These are phyloP conservation scores for Trichophyton mentagrophytes DNA, from an alignment of 2,329 filamentous ascomycete species.

Conservation along the genomic window DNA sequence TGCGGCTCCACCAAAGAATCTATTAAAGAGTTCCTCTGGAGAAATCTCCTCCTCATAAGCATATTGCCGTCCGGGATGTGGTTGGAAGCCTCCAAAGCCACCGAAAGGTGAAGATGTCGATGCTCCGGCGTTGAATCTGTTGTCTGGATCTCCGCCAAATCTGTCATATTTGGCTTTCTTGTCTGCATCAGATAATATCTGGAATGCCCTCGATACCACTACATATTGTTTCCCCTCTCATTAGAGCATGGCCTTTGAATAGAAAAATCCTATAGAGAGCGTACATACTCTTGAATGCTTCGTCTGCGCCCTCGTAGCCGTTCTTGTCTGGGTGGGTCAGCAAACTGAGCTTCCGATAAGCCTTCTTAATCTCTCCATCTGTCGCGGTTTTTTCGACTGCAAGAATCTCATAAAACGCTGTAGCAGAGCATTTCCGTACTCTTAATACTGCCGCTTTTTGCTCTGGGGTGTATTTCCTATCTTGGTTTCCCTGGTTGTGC, in stretches of 20 bases:
- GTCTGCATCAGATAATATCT: conserved; percentile 81
- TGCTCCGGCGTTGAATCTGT: conserved; percentile 51
- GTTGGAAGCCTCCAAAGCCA: conserved; percentile 36
- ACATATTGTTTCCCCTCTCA: neutral
- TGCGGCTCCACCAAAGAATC: conserved; percentile 75
- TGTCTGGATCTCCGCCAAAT: conserved; percentile 86
- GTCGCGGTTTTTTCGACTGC: conserved; percentile 54
- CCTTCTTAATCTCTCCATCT: conserved; percentile 89
- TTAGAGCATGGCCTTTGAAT: neutral
- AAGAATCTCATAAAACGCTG: conserved; percentile 92
- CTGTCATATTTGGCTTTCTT: conserved; percentile 82
- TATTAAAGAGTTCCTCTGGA: conserved; percentile 90
- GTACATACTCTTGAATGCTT: conserved; percentile 78
- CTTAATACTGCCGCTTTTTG: conserved; percentile 86
- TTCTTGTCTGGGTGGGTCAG: conserved; percentile 99
- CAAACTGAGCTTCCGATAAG: conserved; percentile 85
- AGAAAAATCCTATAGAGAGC: neutral
- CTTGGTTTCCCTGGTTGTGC: conserved; percentile 40
- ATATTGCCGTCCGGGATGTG: conserved; percentile 38
- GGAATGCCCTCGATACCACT: conserved; percentile 87
- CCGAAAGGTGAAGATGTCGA: conserved; percentile 32
- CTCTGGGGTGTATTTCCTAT: conserved; percentile 62
- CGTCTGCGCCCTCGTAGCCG: conserved; percentile 85
- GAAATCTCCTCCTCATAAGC: conserved; percentile 87
- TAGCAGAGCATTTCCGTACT: conserved; percentile 70